Evolutionary conservation across 352 stramenopile genomes (phyloP).

Genomic region (Pythium myriotylum): DNA sequence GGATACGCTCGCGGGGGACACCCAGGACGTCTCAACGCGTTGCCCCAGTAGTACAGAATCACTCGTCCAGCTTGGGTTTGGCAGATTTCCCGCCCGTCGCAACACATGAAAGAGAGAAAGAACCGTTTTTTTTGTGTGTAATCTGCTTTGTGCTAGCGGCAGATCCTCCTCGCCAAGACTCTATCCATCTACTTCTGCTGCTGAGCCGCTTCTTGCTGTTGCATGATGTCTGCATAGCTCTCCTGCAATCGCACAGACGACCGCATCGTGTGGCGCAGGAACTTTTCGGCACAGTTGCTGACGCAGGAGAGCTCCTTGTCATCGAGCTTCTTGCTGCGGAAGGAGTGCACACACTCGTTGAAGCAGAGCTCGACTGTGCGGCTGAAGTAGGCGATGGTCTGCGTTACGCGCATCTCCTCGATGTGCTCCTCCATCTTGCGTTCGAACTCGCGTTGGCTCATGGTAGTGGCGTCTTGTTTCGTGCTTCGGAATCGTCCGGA

Average conservation of each 20-base stretch:
- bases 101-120: not conserved
- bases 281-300: constrained; percentile 90
- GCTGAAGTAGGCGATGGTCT: constrained; percentile 90
- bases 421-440: constrained; percentile 91
- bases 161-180: too few species aligned
- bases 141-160: too few species aligned
- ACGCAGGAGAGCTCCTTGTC: constrained; percentile 90
- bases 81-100: too few species aligned
- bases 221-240: constrained; percentile 87
- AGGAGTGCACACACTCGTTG: constrained; percentile 88
- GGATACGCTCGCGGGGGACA: too few species aligned
- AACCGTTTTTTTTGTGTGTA: constrained; percentile 9
- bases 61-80: too few species aligned
- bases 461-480: constrained; percentile 25
- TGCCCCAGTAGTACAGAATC: too few species aligned
- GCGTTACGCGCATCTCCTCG: constrained; percentile 90
- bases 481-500: not conserved
- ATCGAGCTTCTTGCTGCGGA: constrained; percentile 91
- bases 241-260: constrained; percentile 88
- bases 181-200: constrained; percentile 39
- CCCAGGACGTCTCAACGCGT: too few species aligned
- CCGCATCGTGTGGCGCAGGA: constrained; percentile 90
- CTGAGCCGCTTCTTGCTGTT: constrained; percentile 75
- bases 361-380: constrained; percentile 90
- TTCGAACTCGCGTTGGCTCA: constrained; percentile 85